Conservation (phyloP, 2,329 filamentous ascomycete species). For the Clonostachys byssicola region DNA sequence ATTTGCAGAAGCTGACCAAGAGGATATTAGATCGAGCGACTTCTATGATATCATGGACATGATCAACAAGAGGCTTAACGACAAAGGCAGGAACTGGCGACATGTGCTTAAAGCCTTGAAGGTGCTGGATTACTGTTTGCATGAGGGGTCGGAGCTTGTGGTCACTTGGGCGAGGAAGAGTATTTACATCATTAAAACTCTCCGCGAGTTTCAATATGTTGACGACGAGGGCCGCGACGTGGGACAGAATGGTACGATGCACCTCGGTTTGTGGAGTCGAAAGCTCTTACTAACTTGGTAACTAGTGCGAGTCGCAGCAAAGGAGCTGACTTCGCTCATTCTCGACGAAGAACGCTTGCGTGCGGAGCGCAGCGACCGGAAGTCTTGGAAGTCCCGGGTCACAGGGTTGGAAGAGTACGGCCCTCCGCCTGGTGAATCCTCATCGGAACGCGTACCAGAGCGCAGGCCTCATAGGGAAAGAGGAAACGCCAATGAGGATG, state of each 20-base stretch:
- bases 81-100: conserved; percentile 99
- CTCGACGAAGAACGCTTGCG: conserved; percentile 91
- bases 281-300: conserved; percentile 1
- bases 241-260: conserved; percentile 80
- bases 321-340: conserved; percentile 88
- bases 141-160: conserved; percentile 93
- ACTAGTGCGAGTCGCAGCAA: conserved; percentile 88
- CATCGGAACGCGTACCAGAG: conserved; percentile 32
- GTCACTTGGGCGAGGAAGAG: conserved; percentile 98
- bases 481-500: conserved; percentile 56
- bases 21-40: conserved; percentile 69
- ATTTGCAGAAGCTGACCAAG: background rate
- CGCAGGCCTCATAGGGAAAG: conserved; percentile 28
- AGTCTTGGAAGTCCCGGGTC: conserved; percentile 94
- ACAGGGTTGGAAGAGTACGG: conserved; percentile 84
- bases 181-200: conserved; percentile 96
- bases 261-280: background rate
- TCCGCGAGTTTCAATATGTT: conserved; percentile 94
- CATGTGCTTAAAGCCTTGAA: conserved; percentile 97
- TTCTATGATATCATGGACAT: conserved; percentile 99
- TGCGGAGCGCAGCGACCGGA: conserved; percentile 84
- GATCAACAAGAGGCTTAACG: conserved; percentile 96
- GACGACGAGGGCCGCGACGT: conserved; percentile 96
- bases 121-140: conserved; percentile 94
- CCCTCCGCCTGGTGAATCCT: conserved; percentile 33